These are phyloP conservation scores for Curvularia lunata DNA, from an alignment of 2,329 filamentous ascomycete genomes.

Conservation along the genomic window DNA sequence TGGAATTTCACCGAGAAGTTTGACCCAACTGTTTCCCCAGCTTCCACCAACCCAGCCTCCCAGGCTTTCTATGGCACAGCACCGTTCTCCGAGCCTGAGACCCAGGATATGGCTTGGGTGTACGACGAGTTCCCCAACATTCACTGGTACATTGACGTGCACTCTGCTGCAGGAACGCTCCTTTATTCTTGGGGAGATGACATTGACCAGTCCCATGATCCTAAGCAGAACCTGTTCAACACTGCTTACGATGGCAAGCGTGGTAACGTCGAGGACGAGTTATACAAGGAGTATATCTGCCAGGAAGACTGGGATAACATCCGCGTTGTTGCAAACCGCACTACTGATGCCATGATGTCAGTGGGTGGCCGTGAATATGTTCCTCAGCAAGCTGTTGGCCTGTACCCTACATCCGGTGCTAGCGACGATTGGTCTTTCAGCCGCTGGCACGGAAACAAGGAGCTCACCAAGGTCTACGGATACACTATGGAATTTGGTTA, in stretches of 20 bases:
- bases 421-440: slow-evolving; percentile 50
- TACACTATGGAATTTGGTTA: slow-evolving; percentile 53
- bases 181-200: slow-evolving; percentile 66
- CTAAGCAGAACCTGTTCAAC: slow-evolving; percentile 61
- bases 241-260: slow-evolving; percentile 59
- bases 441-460: slow-evolving; percentile 45
- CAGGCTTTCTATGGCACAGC: slow-evolving; percentile 60
- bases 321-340: slow-evolving; percentile 40
- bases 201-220: slow-evolving; percentile 56
- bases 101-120: slow-evolving; percentile 60
- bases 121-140: slow-evolving; percentile 59
- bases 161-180: slow-evolving; percentile 61
- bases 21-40: slow-evolving; percentile 45
- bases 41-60: slow-evolving; percentile 52
- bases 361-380: slow-evolving; percentile 45
- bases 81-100: slow-evolving; percentile 64
- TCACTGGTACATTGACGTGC: slow-evolving; percentile 65
- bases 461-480: slow-evolving; percentile 50
- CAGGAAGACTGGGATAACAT: slow-evolving; percentile 45
- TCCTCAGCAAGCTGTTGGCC: slow-evolving; percentile 44
- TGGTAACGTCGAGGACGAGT: slow-evolving; percentile 59
- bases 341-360: slow-evolving; percentile 44
- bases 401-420: slow-evolving; percentile 49
- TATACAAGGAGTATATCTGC: slow-evolving; percentile 53
- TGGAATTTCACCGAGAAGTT: slow-evolving; percentile 62